Base-by-base conservation (phyloP, 129 eudicot species). In the Helichrysum umbraculigerum region DNA sequence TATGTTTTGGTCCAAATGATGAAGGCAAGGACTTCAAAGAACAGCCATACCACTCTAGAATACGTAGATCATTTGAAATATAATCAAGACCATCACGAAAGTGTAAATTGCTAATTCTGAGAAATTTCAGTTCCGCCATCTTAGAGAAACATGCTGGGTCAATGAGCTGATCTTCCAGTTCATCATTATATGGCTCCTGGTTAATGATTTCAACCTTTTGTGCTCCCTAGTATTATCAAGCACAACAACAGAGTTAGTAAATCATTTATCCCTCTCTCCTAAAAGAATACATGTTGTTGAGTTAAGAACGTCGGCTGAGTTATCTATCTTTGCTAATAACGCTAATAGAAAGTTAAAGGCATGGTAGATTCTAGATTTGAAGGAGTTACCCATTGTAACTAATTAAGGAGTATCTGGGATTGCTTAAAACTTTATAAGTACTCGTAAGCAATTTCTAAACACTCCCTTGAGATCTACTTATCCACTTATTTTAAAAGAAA, bases 1-100 rank as follows among this genome's bases (percentile, higher is more conserved):
- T 70, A 58, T 54, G 80, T 16, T 22, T 52, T n/a, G 80, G 80
- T 15, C 25, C 39, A 51, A 76, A 76, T 12, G 6, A 58, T 69
- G 70, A 44, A n/a, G 81, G 76, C 44, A 78, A 69, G 33, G 64
- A 59, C 63, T 78, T 59, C 28, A 78, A 78, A 59, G 76, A 78
- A 60, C 81, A 78, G 60, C 70, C 71, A 69, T 28, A 44, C 76
- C 81, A 70, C 39, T 78, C 76, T n/a, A 70, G 16, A 78, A 78
- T 70, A 41, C 76, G 41, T 28, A 78, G 63, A 60, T 78, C 81
- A 70, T 70, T 78, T 61, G 81, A 60, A 70, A 78, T 62, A 42
- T 44, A 44, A 20, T 47, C 5, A 20, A 78, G 76, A 37, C 81
- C 76, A 25, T 59, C 4, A 10, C 2, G 20, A 42, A 70, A 59